Base-by-base conservation (phyloP, 1,284 basidiomycete species). In the Papiliotrema fonsecae region DNA sequence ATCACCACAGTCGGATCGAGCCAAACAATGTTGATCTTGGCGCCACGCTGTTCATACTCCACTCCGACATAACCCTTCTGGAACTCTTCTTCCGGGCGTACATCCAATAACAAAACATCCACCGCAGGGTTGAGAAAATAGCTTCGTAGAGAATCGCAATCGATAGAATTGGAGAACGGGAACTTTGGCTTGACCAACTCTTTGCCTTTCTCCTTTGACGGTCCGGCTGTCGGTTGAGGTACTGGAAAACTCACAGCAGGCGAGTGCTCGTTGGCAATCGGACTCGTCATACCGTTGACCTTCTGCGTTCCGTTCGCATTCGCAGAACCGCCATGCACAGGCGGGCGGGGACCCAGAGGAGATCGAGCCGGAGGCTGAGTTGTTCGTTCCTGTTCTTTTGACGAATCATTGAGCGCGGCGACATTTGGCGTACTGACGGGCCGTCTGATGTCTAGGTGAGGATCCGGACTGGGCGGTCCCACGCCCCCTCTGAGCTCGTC, bases 71-170 rank as follows among this genome's bases (percentile, higher is more conserved):
- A 83, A 45, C 85, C 87, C 9, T 65, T 73, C 54, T 88, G 81
- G 60, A 86, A 93, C 51, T 88, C 85, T 4, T 81, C 81, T 34
- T 89, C 78, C 9, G 82, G 79, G 21, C 93, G 81, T 7, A 94
- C 81, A 69, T 97, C 93, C 22, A 97, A 76, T 14, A 97, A 65
- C 5, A 97, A 76, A 6, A 91, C 79, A 44, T 83, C 83, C 56
- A 83, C 75, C 18, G 81, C 75, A 2, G 61, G 67, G 42, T 78
- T 77, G 38, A 75, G 57, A 54, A 87, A 73, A 65, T 85, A 89
- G 1, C 77, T 73, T 43, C 78, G 74, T 27, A 94, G 70, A 13
- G 81, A 79, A 47, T 77, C 77, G 2, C 88, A 83, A 39, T 76
- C 76, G 24, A 85, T 79, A 3, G 80, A 77, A 56, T 80, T 84